These are phyloP conservation scores for Silene noctiflora DNA, from an alignment of 179 eudicot genomes.

Conservation along the genomic window DNA sequence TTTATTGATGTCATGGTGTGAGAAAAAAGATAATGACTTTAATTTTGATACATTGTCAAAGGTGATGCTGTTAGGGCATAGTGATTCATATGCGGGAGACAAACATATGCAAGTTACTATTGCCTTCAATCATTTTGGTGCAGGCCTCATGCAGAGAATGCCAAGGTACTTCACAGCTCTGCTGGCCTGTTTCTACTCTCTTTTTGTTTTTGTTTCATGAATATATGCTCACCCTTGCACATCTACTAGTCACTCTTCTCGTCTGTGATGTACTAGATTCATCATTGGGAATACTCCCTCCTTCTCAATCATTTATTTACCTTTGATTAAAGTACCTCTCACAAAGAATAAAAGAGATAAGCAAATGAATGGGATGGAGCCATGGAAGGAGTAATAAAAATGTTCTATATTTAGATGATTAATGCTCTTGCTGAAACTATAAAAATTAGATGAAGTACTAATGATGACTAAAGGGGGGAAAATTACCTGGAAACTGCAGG, in stretches of 20 bases:
- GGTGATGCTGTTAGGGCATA: constrained; percentile 49
- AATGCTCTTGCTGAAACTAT: no score
- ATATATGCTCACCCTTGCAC: neutral
- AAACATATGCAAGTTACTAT: constrained; percentile 50
- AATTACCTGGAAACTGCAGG: constrained; percentile 16
- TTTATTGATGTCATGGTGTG: no score
- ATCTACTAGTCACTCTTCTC: neutral
- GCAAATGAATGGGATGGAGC: no score
- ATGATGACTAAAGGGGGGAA: neutral
- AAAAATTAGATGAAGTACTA: neutral
- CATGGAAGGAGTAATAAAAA: no score
- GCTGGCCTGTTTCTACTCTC: neutral
- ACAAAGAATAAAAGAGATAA: no score
- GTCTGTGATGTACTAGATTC: no score
- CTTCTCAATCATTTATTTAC: no score
- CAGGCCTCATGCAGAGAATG: constrained; percentile 46
- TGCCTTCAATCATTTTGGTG: constrained; percentile 49
- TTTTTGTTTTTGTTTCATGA: neutral
- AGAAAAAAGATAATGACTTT: neutral
- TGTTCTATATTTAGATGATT: no score
- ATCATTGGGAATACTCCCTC: no score
- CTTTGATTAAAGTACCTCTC: no score
- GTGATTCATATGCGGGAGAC: constrained; percentile 44
- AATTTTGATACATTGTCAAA: neutral
- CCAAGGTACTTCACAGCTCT: constrained; percentile 33